Evolutionary conservation across 129 eudicot species (phyloP), one percentile per base, ranked within the genome.

Genomic region (Ambrosia trifida): DNA sequence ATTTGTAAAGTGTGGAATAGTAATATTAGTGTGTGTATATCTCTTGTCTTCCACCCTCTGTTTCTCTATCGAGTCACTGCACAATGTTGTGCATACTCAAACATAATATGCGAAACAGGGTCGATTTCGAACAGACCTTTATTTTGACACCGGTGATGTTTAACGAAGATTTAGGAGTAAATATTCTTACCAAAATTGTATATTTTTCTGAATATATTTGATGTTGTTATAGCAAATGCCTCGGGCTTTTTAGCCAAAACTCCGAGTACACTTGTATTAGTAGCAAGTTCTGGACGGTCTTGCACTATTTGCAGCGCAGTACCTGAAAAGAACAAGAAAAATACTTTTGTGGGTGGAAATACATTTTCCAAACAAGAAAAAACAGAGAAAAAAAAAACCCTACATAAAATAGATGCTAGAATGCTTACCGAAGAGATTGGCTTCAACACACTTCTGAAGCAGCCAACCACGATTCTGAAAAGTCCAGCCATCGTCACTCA

Each of bases 351-450:
- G 35, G 31, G 36, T 14, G 19, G 20, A 46, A 60, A 44, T 33
- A 35, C n/a, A 0, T 41, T 18, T 2, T 4, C 65, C 10, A 53
- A 64, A n/a, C 11, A 1, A 35, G 7, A 24, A 7, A 19, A 54
- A 19, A 14, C 10, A 18, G 31, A 14, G 6, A 2, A 14, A 43
- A 7, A 14, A 18, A 73, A 62, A 62, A 24, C 1, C 28, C 28
- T 24, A 24, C 28, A 24, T 0, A 24, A 24, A 14, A 41, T 5
- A 32, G 30, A 51, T 16, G 19, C 4, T 41, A 17, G 47, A 33
- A 69, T 17, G 17, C 64, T 75, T 66, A 86, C 91, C 87, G 4
- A 72, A 83, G 18, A 86, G 58, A 47, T 68, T 81, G 11, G 83
- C 46, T 9, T 78, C 76, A 16, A 86, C 78, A 16, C 77, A 69